phyloP scores from a whole-genome alignment of 352 stramenopile species.

The Phytophthora pluvialis region DNA sequence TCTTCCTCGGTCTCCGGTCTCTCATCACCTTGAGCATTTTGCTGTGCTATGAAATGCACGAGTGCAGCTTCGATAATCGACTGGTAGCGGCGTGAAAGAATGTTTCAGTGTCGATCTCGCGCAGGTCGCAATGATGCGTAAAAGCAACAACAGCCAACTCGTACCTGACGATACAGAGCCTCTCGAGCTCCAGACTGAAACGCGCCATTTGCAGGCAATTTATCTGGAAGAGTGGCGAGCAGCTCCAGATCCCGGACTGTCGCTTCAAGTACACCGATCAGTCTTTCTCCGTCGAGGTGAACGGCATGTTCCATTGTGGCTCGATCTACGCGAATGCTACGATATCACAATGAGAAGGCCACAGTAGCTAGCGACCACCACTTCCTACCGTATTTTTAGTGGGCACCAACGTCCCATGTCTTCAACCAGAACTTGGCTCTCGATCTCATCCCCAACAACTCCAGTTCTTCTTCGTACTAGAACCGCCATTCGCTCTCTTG shows the following conservation, averaged over 20 bases:
- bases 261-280: constrained; percentile 30
- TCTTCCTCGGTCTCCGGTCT: constrained; percentile 33
- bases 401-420: constrained; percentile 8
- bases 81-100: constrained; percentile 6
- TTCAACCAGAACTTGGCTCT: no score
- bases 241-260: constrained; percentile 36
- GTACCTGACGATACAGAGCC: constrained; percentile 34
- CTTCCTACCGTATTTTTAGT: constrained; percentile 32
- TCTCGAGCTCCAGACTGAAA: constrained; percentile 13
- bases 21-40: constrained; percentile 16
- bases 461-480: constrained; percentile 10
- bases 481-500: not conserved
- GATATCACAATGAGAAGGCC: not conserved
- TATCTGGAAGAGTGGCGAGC: constrained; percentile 34
- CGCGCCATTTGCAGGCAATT: not conserved
- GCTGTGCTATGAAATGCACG: constrained; percentile 18
- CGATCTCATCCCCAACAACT: not conserved
- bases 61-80: constrained; percentile 31
- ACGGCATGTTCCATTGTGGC: constrained; percentile 32
- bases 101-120: not conserved
- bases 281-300: constrained; percentile 31
- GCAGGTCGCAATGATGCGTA: not conserved
- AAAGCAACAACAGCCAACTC: not conserved
- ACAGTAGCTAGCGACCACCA: not conserved
- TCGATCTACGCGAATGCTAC: not conserved